phyloP scores from a whole-genome alignment of 345 rosid genomes.

The Barbarea vulgaris region DNA sequence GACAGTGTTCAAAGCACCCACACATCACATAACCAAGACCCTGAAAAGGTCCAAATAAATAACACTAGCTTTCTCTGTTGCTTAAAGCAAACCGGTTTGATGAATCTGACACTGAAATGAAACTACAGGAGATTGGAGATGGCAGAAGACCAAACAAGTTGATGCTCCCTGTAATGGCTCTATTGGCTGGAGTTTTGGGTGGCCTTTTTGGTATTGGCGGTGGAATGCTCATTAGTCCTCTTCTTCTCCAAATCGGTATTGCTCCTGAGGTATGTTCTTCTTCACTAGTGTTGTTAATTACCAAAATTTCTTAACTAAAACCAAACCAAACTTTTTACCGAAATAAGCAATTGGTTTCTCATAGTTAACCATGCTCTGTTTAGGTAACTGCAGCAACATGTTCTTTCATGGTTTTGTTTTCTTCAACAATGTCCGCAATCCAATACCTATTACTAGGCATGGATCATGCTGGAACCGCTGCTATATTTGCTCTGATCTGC shows the following conservation, averaged over 20 bases:
- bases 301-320: not conserved
- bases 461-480: conserved; percentile 54
- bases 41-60: not conserved
- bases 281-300: not conserved
- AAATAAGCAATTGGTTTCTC: not conserved
- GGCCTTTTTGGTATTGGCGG: conserved; percentile 86
- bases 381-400: conserved; percentile 72
- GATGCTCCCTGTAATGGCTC: conserved; percentile 62
- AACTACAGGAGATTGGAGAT: not conserved
- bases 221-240: conserved; percentile 83
- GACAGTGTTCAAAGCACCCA: conserved; percentile 26
- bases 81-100: not conserved
- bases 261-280: conserved; percentile 57
- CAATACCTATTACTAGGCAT: conserved; percentile 68
- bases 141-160: not conserved
- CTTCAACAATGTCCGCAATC: conserved; percentile 43
- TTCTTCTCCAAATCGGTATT: conserved; percentile 78
- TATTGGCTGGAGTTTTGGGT: conserved; percentile 70
- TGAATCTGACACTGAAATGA: not conserved
- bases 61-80: not conserved
- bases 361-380: not conserved
- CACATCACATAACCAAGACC: conserved; percentile 8
- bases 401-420: conserved; percentile 42
- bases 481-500: conserved; percentile 55
- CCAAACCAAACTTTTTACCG: not conserved